Base-by-base conservation (phyloP, 495 filamentous ascomycete genomes). In the Aspergillus mulundensis region DNA sequence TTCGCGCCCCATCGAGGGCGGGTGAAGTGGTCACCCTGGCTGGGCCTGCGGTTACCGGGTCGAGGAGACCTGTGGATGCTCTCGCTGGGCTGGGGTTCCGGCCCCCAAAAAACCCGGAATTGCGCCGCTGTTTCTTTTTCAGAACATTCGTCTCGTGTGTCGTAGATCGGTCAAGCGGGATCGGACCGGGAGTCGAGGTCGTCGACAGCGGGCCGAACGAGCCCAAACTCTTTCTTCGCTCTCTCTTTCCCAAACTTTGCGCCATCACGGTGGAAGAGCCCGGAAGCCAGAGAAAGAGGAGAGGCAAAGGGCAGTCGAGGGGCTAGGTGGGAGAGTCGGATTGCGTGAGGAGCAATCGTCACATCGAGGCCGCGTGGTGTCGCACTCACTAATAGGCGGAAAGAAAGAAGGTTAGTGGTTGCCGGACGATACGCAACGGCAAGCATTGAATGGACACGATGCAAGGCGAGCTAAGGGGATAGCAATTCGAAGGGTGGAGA, bases 191-290 rank as follows among this genome's bases (percentile, higher is more conserved):
- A 21, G 54, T 32, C 25, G 54, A 62, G 3, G 70, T 59, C 49
- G 63, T 52, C 21, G 67, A 60, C 46, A 43, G 25, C 19, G 71
- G 62, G 46, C 68, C 69, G 62, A 76, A 73, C 48, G 75, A 59
- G 54, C 72, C 70, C 44, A 77, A 61, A 54, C 72, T 77, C 62
- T 78, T 78, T 63, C 75, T 71, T 62, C 75, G 67, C 60, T 75
- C 67, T 58, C 70, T 74, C 61, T 68, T 72, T 50, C 54, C 64
- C 51, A 63, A 54, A 56, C 57, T 58, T 43, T 75, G 72, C 50
- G 73, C 70, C 75, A 78, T 78, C 60, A 65, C 63, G 65, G 46
- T 41, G 51, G 52, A 44, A 56, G 53, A 51, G 53, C 49, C 49
- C 59, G 47, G 44, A 50, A 56, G 46, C 25, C 36, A 47, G 57